Evolutionary conservation across 805 yeast species (phyloP).

Genomic region (Metahyphopichia silvanorum): DNA sequence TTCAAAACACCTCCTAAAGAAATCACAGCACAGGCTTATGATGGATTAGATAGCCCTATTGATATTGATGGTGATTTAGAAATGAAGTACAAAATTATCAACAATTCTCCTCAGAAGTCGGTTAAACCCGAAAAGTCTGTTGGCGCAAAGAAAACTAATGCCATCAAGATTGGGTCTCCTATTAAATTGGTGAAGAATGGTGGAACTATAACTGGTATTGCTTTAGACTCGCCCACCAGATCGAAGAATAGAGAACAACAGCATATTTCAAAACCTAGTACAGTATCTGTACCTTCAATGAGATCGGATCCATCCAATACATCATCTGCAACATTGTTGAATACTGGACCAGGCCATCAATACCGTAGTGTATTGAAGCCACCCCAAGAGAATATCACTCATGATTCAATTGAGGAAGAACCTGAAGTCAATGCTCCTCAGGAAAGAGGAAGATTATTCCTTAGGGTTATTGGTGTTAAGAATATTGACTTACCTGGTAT

Average conservation of each 20-base stretch:
- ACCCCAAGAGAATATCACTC: neutral
- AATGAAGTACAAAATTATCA: constrained; percentile 1
- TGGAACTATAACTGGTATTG: constrained; percentile 23
- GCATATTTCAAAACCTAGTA: constrained; percentile 11
- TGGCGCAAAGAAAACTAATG: constrained; percentile 8
- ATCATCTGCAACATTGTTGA: constrained; percentile 11
- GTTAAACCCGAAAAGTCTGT: neutral
- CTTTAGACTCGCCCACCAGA: constrained; percentile 8
- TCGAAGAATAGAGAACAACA: constrained; percentile 11
- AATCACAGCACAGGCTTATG: neutral
- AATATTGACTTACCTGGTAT: constrained; percentile 48
- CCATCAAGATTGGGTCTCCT: constrained; percentile 39
- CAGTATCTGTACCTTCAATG: constrained; percentile 32
- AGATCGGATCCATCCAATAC: constrained; percentile 10
- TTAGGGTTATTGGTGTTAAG: constrained; percentile 46
- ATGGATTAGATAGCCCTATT: neutral
- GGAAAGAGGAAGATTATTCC: constrained; percentile 55
- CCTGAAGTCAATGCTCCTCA: constrained; percentile 5
- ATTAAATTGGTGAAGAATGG: constrained; percentile 29
- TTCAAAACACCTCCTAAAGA: constrained; percentile 28
- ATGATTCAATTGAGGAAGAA: constrained; percentile 4
- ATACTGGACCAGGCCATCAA: constrained; percentile 1
- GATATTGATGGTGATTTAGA: constrained; percentile 7
- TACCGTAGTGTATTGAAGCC: constrained; percentile 4
- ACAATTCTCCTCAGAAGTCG: constrained; percentile 2